Conservation (phyloP, 768 basidiomycete genomes). For the Zangia roseola region DNA sequence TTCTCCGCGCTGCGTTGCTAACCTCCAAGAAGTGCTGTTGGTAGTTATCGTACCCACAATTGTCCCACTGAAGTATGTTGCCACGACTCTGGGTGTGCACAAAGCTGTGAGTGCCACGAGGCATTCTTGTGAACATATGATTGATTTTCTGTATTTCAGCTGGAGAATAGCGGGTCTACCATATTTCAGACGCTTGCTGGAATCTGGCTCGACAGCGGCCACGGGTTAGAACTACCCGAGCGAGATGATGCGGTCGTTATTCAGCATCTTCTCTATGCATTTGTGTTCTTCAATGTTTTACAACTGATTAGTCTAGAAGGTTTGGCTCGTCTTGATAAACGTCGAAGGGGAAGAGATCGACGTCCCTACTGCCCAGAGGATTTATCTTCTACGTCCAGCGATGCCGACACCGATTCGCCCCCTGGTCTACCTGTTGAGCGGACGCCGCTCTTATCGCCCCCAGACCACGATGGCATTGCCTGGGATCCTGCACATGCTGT, state of each 20-base stretch:
- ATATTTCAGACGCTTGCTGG: constrained; percentile 75
- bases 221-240: constrained; percentile 9
- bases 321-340: constrained; percentile 48
- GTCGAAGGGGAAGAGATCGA: constrained; percentile 32
- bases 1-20: constrained; percentile 1
- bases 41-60: constrained; percentile 74
- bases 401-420: neutral
- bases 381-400: neutral
- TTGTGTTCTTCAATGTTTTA: constrained; percentile 54
- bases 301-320: constrained; percentile 53
- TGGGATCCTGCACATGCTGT: constrained; percentile 15
- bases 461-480: neutral
- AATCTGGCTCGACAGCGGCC: constrained; percentile 51
- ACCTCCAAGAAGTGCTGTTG: constrained; percentile 51
- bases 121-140: neutral
- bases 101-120: constrained; percentile 57
- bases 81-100: constrained; percentile 75
- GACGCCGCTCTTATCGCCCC: constrained; percentile 14
- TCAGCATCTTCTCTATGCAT: constrained; percentile 56
- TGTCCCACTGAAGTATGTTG: constrained; percentile 69
- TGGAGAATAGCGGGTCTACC: constrained; percentile 74
- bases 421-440: constrained; percentile 3
- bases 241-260: constrained; percentile 36
- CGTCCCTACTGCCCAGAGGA: constrained; percentile 16
- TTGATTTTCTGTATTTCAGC: constrained; percentile 34